phyloP scores from a whole-genome alignment of 1,139 yeast species.

The Kodamaea derodonti region DNA sequence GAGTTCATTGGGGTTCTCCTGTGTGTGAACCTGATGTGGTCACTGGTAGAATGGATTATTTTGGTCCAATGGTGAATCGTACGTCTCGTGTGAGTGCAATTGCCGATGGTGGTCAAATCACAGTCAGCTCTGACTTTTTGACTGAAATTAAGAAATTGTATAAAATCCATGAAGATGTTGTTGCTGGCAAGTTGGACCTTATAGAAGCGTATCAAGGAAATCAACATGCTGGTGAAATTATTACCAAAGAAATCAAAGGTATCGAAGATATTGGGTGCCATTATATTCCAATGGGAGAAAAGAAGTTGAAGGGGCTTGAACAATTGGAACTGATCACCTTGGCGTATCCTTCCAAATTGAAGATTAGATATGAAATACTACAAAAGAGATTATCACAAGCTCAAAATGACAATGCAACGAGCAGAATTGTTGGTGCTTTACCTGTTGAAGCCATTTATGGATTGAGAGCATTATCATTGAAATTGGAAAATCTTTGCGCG shows the following conservation, averaged over 20 bases:
- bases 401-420: constrained; percentile 14
- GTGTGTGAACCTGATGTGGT: constrained; percentile 94
- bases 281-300: constrained; percentile 76
- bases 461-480: constrained; percentile 44
- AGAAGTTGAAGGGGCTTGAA: constrained; percentile 89
- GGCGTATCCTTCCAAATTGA: constrained; percentile 66
- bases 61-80: constrained; percentile 97
- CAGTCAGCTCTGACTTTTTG: constrained; percentile 78
- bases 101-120: constrained; percentile 98
- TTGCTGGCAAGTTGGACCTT: constrained; percentile 34
- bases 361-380: constrained; percentile 51
- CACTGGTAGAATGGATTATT: constrained; percentile 95
- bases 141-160: constrained; percentile 63
- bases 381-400: constrained; percentile 24
- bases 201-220: constrained; percentile 62
- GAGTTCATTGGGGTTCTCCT: constrained; percentile 97
- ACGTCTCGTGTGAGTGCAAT: constrained; percentile 91
- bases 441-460: constrained; percentile 45
- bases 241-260: constrained; percentile 65
- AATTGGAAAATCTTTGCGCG: constrained; percentile 49
- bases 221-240: constrained; percentile 55
- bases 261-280: constrained; percentile 68
- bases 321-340: constrained; percentile 85
- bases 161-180: constrained; percentile 47
- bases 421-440: constrained; percentile 35